These are phyloP conservation scores for Fusarium proliferatum DNA, from an alignment of 2,329 filamentous ascomycete species.

Conservation along the genomic window DNA sequence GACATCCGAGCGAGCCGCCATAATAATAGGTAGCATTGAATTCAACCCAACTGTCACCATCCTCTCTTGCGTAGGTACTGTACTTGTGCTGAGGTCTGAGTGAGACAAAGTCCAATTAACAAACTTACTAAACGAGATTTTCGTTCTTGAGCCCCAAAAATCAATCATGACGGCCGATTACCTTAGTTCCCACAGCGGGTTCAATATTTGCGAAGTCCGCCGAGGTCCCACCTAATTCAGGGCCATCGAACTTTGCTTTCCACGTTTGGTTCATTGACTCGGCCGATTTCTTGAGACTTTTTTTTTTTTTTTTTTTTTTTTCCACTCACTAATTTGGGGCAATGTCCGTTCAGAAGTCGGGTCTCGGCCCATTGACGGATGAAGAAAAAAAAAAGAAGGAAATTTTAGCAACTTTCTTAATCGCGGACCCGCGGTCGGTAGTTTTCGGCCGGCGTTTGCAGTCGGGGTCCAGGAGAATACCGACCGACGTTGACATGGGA, in stretches of 20 bases:
- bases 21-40: conserved; percentile 5
- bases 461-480: conserved; percentile 18
- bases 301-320: neutral
- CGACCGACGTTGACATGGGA: conserved; percentile 19
- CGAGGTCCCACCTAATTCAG: conserved; percentile 27
- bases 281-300: neutral
- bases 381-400: neutral
- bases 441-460: conserved; percentile 40
- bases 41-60: neutral
- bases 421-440: conserved; percentile 36
- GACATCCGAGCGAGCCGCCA: conserved; percentile 33
- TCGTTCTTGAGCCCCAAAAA: conserved; percentile 10
- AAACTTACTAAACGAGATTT: conserved; percentile 23
- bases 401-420: neutral
- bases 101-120: conserved; percentile 2
- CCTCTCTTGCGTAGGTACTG: neutral
- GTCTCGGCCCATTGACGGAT: neutral
- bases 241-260: conserved; percentile 7
- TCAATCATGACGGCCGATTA: conserved; percentile 6
- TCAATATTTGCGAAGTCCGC: conserved; percentile 28
- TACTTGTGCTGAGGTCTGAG: neutral
- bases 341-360: neutral
- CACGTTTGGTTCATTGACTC: conserved; percentile 17
- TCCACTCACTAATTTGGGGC: conserved; percentile 24
- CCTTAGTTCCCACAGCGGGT: conserved; percentile 21